Evolutionary conservation across 176 grass and related monocot species (phyloP).

Genomic region (Musa itinerans): DNA sequence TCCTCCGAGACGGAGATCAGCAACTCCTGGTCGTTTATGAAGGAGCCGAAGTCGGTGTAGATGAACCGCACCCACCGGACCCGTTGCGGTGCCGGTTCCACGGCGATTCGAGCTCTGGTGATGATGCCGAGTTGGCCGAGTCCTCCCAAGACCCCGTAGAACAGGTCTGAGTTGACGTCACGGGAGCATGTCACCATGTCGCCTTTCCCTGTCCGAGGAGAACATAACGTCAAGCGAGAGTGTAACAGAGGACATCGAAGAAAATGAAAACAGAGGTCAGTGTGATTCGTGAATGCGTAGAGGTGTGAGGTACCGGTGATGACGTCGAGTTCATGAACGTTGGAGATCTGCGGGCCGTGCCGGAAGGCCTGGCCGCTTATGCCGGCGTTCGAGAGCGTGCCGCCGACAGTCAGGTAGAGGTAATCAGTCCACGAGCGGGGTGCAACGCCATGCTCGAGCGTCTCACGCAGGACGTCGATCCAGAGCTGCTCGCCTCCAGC

Average conservation of each 20-base stretch:
- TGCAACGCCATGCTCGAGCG: slow-evolving; percentile 1
- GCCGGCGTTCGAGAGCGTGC: slow-evolving; percentile 19
- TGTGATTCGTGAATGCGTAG: neutral
- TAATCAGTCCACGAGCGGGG: slow-evolving; percentile 17
- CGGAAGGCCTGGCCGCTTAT: slow-evolving; percentile 21
- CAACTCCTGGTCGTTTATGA: neutral
- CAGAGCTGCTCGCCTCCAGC: slow-evolving; percentile 19
- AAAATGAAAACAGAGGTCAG: neutral
- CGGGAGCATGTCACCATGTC: slow-evolving; percentile 17
- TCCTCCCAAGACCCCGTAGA: slow-evolving; percentile 12
- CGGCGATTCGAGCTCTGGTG: slow-evolving; percentile 11
- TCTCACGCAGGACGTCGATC: slow-evolving; percentile 10
- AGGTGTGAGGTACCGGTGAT: slow-evolving; percentile 5
- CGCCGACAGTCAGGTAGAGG: slow-evolving; percentile 23
- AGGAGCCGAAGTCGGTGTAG: slow-evolving; percentile 10
- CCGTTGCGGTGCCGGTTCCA: slow-evolving; percentile 7
- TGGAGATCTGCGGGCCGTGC: slow-evolving; percentile 15
- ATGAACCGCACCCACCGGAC: slow-evolving; percentile 17
- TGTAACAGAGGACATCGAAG: neutral
- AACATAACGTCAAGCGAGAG: neutral
- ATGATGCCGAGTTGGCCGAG: slow-evolving; percentile 25
- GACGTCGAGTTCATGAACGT: slow-evolving; percentile 24
- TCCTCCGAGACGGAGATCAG: neutral
- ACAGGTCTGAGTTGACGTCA: slow-evolving; percentile 1
- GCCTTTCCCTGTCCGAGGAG: neutral